phyloP scores from a whole-genome alignment of 2,329 filamentous ascomycete genomes.

The Arthrobotrys musiformis region DNA sequence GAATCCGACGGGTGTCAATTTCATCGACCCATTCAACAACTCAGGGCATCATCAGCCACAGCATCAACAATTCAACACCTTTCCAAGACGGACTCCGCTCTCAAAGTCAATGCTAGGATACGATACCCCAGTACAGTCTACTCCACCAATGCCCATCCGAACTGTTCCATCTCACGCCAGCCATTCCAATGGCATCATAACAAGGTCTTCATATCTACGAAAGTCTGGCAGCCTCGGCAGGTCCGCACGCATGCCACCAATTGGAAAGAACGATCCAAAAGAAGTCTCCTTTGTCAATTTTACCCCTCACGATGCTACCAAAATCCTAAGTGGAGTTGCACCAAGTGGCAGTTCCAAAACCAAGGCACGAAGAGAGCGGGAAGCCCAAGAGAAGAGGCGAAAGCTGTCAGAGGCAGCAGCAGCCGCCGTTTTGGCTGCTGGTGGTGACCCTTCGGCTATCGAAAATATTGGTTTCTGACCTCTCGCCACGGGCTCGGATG shows the following conservation, averaged over 20 bases:
- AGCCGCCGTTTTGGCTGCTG: constrained; percentile 75
- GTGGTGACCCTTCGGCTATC: constrained; percentile 69
- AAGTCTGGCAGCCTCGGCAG: constrained; percentile 55
- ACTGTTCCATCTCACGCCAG: constrained; percentile 46
- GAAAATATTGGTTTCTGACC: constrained; percentile 56
- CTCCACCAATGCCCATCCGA: constrained; percentile 49
- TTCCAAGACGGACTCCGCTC: constrained; percentile 46
- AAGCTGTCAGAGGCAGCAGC: constrained; percentile 75
- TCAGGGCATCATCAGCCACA: constrained; percentile 50
- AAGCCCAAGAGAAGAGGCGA: constrained; percentile 80
- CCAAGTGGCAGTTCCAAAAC: constrained; percentile 93
- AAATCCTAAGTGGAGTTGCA: constrained; percentile 88
- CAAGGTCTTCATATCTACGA: constrained; percentile 48
- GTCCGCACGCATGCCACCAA: constrained; percentile 52
- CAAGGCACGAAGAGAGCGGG: constrained; percentile 89
- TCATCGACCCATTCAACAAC: constrained; percentile 55
- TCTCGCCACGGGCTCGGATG: constrained; percentile 7
- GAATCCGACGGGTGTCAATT: constrained; percentile 34
- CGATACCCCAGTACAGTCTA: constrained; percentile 41
- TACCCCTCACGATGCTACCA: constrained; percentile 79
- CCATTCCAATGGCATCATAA: constrained; percentile 36
- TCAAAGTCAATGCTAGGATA: constrained; percentile 51
- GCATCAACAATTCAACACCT: constrained; percentile 54
- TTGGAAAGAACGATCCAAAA: constrained; percentile 44
- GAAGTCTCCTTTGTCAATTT: constrained; percentile 83